phyloP scores from a whole-genome alignment of 73 alveolate genomes.

The Halteria grandinella region DNA sequence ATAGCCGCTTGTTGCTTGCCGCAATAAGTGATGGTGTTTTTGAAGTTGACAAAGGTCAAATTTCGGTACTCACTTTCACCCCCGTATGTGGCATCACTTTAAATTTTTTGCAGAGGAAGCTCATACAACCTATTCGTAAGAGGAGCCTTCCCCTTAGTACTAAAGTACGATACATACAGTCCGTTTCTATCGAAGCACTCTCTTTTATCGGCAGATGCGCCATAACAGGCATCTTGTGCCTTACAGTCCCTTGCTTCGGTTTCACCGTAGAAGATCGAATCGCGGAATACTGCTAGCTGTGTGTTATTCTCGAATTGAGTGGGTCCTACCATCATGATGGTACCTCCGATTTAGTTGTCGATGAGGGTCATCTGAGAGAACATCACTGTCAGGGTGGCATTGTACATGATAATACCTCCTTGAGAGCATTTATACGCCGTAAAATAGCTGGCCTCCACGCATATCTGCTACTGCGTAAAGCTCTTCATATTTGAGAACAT shows the following conservation, averaged over 20 bases:
- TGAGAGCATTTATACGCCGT: not conserved
- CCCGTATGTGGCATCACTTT: conserved; percentile 26
- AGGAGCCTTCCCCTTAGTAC: not conserved
- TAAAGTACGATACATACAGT: not conserved
- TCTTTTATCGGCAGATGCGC: not conserved
- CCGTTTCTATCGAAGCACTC: conserved; percentile 4
- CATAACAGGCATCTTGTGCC: not conserved
- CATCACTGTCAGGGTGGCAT: not conserved
- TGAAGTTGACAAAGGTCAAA: not conserved
- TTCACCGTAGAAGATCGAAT: conserved; percentile 6
- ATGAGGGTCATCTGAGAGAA: conserved; percentile 3
- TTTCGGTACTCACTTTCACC: not conserved
- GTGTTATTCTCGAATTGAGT: conserved; percentile 22
- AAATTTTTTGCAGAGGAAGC: not conserved
- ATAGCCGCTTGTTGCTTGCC: not conserved
- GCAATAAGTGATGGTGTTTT: conserved; percentile 1
- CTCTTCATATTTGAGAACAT: conserved; percentile 14
- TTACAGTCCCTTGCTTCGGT: conserved; percentile 5
- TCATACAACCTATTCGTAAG: not conserved
- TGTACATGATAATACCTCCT: conserved; percentile 2
- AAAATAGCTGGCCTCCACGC: conserved; percentile 31
- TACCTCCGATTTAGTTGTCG: conserved; percentile 13
- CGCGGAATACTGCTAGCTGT: not conserved
- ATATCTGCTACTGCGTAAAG: not conserved
- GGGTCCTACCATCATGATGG: not conserved